Percentiles rank a stretch among this genome's conserved stretches.
Conservation (phyloP, 768 basidiomycete genomes). For the Gymnopilus dilepis region DNA sequence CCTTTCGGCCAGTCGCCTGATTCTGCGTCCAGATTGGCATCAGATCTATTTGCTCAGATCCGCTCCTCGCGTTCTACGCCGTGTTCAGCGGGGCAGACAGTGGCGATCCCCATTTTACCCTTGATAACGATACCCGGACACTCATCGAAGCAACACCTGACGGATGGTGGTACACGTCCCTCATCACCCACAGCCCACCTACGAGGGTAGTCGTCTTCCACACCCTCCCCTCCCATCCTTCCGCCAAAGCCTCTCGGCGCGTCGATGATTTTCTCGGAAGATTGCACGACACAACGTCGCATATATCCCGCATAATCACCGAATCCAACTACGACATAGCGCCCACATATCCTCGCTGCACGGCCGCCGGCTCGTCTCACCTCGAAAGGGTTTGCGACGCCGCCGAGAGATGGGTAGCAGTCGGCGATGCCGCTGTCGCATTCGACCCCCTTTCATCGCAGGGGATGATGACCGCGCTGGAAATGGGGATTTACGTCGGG, state of each 20-base stretch:
- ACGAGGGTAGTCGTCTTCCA: slow-evolving; percentile 39
- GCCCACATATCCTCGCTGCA: slow-evolving; percentile 26
- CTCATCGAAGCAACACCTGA: slow-evolving; percentile 38
- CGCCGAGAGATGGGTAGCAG: slow-evolving; percentile 34
- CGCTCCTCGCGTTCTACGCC: slow-evolving; percentile 38
- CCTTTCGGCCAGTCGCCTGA: not conserved
- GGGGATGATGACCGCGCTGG: slow-evolving; percentile 42
- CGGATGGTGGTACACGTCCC: slow-evolving; percentile 43
- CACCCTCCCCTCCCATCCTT: slow-evolving; percentile 31
- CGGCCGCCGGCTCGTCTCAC: slow-evolving; percentile 35
- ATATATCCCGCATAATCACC: slow-evolving; percentile 28
- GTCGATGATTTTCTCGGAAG: slow-evolving; percentile 34
- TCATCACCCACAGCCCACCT: slow-evolving; percentile 26
- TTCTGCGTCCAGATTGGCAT: slow-evolving; percentile 29
- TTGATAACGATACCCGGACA: slow-evolving; percentile 35
- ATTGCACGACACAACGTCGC: slow-evolving; percentile 28
- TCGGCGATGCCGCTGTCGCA: slow-evolving; percentile 44
- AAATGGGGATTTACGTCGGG: slow-evolving; percentile 34
- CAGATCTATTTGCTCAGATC: slow-evolving; percentile 28
- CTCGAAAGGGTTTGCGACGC: slow-evolving; percentile 28
- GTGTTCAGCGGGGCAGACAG: slow-evolving; percentile 24
- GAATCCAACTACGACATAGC: slow-evolving; percentile 28
- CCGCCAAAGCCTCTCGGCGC: slow-evolving; percentile 31
- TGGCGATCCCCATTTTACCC: not conserved
- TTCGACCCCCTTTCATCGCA: slow-evolving; percentile 47